phyloP scores from a whole-genome alignment of 108 stramenopile genomes.

The Nitzschia sp. region DNA sequence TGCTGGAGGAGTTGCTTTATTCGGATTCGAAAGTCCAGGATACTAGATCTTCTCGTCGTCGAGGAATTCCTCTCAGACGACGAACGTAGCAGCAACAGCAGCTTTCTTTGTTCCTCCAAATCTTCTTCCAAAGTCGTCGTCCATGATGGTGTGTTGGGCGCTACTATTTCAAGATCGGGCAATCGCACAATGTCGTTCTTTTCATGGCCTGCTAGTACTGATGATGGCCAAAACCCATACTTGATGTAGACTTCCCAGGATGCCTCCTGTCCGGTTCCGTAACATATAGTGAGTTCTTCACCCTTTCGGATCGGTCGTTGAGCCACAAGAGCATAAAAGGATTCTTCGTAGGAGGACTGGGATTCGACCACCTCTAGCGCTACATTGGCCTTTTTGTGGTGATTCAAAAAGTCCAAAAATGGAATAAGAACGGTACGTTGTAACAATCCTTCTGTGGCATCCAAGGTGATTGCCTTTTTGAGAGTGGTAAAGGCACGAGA shows the following conservation, averaged over 20 bases:
- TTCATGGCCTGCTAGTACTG: neutral
- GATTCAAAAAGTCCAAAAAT: conserved; percentile 45
- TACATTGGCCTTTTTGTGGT: conserved; percentile 17
- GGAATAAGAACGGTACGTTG: conserved; percentile 23
- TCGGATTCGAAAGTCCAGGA: neutral
- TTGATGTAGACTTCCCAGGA: conserved; percentile 33
- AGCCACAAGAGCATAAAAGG: conserved; percentile 38
- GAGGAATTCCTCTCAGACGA: neutral
- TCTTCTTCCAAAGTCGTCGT: conserved; percentile 3
- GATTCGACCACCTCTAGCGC: conserved; percentile 36
- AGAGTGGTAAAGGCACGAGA: conserved; percentile 32
- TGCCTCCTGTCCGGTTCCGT: conserved; percentile 38
- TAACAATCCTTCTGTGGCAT: conserved; percentile 10
- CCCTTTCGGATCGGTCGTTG: conserved; percentile 26
- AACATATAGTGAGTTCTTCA: conserved; percentile 26
- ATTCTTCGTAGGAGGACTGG: conserved; percentile 30
- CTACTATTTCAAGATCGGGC: neutral
- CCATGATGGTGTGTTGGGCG: neutral
- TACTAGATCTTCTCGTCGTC: too few species aligned
- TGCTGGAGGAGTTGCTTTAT: too few species aligned
- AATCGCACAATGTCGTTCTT: neutral
- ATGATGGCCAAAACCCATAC: conserved; percentile 45
- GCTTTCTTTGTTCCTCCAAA: neutral
- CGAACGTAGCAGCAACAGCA: neutral
- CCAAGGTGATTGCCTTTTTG: conserved; percentile 18